phyloP scores from a whole-genome alignment of 345 rosid genomes.

The Citrus sinensis region DVS_A1.0 CM039161.1:22963001-22963500 shows the following conservation, averaged over 20 bases:
- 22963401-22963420: not conserved
- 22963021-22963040: not conserved
- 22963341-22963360: slow-evolving; percentile 57
- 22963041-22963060: slow-evolving; percentile 13
- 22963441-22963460: slow-evolving; percentile 63
- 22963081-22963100: slow-evolving; percentile 69
- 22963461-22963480: slow-evolving; percentile 49
- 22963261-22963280: slow-evolving; percentile 63
- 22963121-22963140: not conserved
- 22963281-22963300: slow-evolving; percentile 67
- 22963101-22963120: slow-evolving; percentile 72
- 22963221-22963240: slow-evolving; percentile 72
- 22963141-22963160: not conserved
- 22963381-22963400: not conserved
- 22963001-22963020: not conserved
- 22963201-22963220: slow-evolving; percentile 75
- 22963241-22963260: slow-evolving; percentile 71
- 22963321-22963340: slow-evolving; percentile 71
- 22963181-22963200: slow-evolving; percentile 1
- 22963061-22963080: slow-evolving; percentile 69
- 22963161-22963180: not conserved
- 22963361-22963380: not conserved
- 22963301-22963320: slow-evolving; percentile 61
- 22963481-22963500: slow-evolving; percentile 70
- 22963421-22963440: slow-evolving; percentile 60